Conservation (phyloP, 192 early-diverging fungal genomes). For the Coemansia sp. region DNA sequence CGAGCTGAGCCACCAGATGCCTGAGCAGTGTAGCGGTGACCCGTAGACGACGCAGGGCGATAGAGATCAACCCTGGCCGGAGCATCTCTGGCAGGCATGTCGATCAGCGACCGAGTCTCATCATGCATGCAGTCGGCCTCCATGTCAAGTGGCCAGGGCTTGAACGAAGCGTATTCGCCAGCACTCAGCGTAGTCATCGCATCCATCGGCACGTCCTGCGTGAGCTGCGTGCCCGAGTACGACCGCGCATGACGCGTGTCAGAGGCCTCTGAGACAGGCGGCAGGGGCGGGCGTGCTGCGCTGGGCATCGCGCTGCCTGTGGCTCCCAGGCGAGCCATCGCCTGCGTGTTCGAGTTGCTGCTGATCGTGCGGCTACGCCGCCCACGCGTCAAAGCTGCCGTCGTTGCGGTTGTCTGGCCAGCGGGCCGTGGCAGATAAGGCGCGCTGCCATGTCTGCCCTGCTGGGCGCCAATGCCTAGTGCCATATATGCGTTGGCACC, state of each 20-base stretch:
- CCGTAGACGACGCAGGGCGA: conserved; percentile 47
- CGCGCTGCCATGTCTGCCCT: conserved; percentile 7
- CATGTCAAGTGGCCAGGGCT: conserved; percentile 35
- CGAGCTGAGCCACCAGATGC: conserved; percentile 13
- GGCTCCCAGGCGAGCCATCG: conserved; percentile 5
- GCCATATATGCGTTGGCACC: conserved; percentile 7
- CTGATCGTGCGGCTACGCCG: conserved; percentile 42
- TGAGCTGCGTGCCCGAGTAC: conserved; percentile 39
- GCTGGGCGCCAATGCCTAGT: conserved; percentile 8
- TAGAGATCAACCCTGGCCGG: conserved; percentile 28
- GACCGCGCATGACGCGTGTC: conserved; percentile 27
- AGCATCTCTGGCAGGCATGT: conserved; percentile 25
- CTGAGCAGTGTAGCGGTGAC: conserved; percentile 12
- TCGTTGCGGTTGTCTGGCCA: not conserved
- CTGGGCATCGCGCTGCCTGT: not conserved
- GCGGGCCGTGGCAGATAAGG: conserved; percentile 16
- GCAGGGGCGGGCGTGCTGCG: conserved; percentile 13
- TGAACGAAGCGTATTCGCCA: conserved; percentile 43
- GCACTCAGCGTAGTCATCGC: conserved; percentile 47
- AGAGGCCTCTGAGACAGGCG: conserved; percentile 26
- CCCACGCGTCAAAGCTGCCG: conserved; percentile 13
- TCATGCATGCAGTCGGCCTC: conserved; percentile 18
- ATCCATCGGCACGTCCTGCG: conserved; percentile 43
- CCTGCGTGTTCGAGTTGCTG: conserved; percentile 20
- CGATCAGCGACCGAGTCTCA: conserved; percentile 47